Evolutionary conservation across 495 filamentous ascomycete species (phyloP), one percentile per base, ranked within the genome.

Genomic region (Penicillium verhagenii): DNA sequence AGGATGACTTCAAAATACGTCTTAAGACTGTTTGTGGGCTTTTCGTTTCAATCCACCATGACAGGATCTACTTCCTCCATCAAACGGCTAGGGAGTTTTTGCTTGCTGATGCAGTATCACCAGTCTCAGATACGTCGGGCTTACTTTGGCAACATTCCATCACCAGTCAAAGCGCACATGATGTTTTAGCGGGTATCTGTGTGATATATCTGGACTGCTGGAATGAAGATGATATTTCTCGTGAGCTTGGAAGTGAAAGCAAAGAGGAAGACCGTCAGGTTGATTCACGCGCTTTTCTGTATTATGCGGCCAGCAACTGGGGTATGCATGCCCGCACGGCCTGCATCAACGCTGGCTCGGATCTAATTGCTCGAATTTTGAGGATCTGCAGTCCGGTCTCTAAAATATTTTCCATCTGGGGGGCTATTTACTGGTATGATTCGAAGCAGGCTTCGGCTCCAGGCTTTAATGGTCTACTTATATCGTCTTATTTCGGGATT

Each of bases 61-160:
- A 52, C 4, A 62, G 49, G 55, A 44, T 77, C 25, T 75, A 75
- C 50, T 54, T 77, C 10, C 56, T 77, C 39, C 74, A 76, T 50
- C 73, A 75, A 48, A 77, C 70, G 4, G 73, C 70, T 9, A 71
- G 61, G 31, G 70, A 76, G 47, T 76, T 74, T 43, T 56, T 75
- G 13, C 54, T 72, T 57, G 14, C 14, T n/a, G 13, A 59, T n/a
- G 42, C n/a, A 18, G 23, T 49, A 35, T 29, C 19, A 26, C 37
- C 29, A 16, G 23, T 28, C 1, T 16, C 7, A 20, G 8, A 38
- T 37, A 5, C 19, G 2, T 31, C 16, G 44, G 13, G 16, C 29
- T 46, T 14, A 44, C 16, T 56, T 26, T 47, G 56, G 48, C 39
- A 57, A 29, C 46, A 69, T 44, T 74, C 71, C 6, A 49, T 66